A percentile compares a stretch with the other conserved stretches of the same genome.
These are phyloP conservation scores for Starmerella bombicola DNA, from an alignment of 805 yeast genomes.

Conservation along the genomic window DNA sequence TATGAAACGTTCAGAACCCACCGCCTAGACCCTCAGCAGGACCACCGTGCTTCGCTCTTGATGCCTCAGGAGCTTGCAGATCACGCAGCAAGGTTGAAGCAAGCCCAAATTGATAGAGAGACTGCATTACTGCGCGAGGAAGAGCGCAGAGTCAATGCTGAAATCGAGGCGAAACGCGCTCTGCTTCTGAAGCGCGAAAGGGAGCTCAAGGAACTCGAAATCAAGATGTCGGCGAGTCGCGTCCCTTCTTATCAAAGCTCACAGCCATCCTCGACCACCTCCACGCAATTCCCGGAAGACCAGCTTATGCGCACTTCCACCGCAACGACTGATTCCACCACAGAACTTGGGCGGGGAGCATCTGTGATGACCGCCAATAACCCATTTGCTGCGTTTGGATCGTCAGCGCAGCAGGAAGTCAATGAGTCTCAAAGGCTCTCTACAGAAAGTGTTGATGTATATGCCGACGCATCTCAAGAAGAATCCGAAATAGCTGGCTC, in stretches of 20 bases:
- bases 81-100: slow-evolving; percentile 31
- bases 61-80: slow-evolving; percentile 32
- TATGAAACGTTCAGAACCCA: slow-evolving; percentile 51
- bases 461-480: too few relatives aligned
- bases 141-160: slow-evolving; percentile 30
- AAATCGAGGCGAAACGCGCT: slow-evolving; percentile 30
- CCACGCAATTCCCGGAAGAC: background rate
- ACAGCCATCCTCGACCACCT: slow-evolving; percentile 1
- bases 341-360: too few relatives aligned
- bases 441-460: too few relatives aligned
- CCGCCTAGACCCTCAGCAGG: slow-evolving; percentile 19
- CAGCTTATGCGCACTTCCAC: background rate
- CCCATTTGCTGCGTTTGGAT: too few relatives aligned
- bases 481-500: too few relatives aligned
- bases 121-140: slow-evolving; percentile 30
- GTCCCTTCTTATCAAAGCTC: background rate
- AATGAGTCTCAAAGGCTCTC: too few relatives aligned
- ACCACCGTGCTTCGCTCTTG: slow-evolving; percentile 24
- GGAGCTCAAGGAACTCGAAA: slow-evolving; percentile 32
- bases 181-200: slow-evolving; percentile 31
- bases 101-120: slow-evolving; percentile 34
- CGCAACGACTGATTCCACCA: too few relatives aligned
- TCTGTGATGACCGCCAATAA: too few relatives aligned
- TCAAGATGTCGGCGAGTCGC: slow-evolving; percentile 19
- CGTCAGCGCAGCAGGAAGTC: too few relatives aligned